Conservation (phyloP, 1,139 yeast species). For the Yamadazyma mexicana region DNA sequence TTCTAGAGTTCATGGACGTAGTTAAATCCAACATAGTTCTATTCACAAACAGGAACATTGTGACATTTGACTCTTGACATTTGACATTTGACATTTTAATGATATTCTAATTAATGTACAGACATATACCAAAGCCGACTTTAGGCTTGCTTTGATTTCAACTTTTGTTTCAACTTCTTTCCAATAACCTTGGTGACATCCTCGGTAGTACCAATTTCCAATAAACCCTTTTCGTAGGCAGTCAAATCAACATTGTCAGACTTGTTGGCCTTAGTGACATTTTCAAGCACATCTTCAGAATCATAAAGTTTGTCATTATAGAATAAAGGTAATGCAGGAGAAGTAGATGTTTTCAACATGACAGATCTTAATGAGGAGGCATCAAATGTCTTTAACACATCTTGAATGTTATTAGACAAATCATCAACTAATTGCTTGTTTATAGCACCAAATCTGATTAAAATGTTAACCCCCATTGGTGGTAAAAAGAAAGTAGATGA, state of each 20-base stretch:
- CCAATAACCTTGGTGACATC: slow-evolving; percentile 53
- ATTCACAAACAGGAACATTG: too few species aligned
- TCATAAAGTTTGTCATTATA: slow-evolving; percentile 61
- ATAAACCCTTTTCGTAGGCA: slow-evolving; percentile 71
- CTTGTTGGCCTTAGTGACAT: slow-evolving; percentile 24
- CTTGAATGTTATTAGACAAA: slow-evolving; percentile 55
- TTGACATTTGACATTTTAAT: too few species aligned
- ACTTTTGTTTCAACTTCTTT: slow-evolving; percentile 29
- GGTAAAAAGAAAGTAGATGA: slow-evolving; percentile 62
- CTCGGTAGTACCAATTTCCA: slow-evolving; percentile 77
- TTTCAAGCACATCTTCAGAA: slow-evolving; percentile 28
- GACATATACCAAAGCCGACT: background rate
- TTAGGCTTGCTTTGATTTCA: slow-evolving; percentile 9
- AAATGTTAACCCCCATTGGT: slow-evolving; percentile 72
- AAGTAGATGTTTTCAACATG: slow-evolving; percentile 64
- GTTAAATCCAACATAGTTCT: too few species aligned
- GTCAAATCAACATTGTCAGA: slow-evolving; percentile 42
- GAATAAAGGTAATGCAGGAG: slow-evolving; percentile 86
- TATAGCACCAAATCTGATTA: slow-evolving; percentile 66
- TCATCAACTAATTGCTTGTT: slow-evolving; percentile 31
- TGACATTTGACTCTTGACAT: too few species aligned
- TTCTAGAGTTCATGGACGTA: too few species aligned
- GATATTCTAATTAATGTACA: slow-evolving; percentile 8
- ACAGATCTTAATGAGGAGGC: slow-evolving; percentile 52
- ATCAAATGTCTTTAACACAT: slow-evolving; percentile 53